Percentiles rank a stretch among this genome's conserved stretches.
phyloP scores from a whole-genome alignment of 2,329 filamentous ascomycete genomes.

The Fusarium udum region DNA sequence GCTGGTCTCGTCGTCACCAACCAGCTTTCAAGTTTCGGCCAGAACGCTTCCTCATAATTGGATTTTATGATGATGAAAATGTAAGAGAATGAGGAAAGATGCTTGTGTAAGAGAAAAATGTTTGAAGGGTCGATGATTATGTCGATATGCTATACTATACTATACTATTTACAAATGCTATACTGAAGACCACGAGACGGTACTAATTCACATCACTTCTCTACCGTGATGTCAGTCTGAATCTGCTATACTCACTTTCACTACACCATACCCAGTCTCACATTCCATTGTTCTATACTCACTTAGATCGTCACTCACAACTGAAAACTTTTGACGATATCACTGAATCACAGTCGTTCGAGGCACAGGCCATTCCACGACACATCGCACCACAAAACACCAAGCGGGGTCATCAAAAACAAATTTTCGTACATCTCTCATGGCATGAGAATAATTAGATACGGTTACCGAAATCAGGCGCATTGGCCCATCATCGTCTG shows the following conservation, averaged over 20 bases:
- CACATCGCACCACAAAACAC: slow-evolving; percentile 2
- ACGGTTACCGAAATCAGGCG: neutral
- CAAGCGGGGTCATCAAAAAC: neutral
- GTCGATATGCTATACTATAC: slow-evolving; percentile 22
- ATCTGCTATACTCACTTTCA: neutral
- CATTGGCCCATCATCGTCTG: slow-evolving; percentile 4
- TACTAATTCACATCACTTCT: neutral
- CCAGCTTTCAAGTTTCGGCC: slow-evolving; percentile 42
- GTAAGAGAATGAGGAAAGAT: neutral
- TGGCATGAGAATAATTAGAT: neutral
- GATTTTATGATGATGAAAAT: neutral
- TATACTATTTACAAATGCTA: slow-evolving; percentile 21
- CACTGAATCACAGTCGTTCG: neutral
- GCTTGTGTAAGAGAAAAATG: neutral
- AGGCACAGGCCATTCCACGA: slow-evolving; percentile 18
- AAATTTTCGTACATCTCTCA: neutral
- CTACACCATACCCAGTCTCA: neutral
- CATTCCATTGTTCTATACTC: neutral
- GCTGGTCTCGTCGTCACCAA: slow-evolving; percentile 78
- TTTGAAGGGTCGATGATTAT: slow-evolving; percentile 8
- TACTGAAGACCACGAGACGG: slow-evolving; percentile 23
- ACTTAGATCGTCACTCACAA: neutral
- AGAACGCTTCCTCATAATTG: slow-evolving; percentile 1
- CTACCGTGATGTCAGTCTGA: neutral
- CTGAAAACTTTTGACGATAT: neutral